Evolutionary conservation across 2,329 filamentous ascomycete species (phyloP), one percentile per base, ranked within the genome.

Genomic region (Dothiorella sarmentorum): DNA sequence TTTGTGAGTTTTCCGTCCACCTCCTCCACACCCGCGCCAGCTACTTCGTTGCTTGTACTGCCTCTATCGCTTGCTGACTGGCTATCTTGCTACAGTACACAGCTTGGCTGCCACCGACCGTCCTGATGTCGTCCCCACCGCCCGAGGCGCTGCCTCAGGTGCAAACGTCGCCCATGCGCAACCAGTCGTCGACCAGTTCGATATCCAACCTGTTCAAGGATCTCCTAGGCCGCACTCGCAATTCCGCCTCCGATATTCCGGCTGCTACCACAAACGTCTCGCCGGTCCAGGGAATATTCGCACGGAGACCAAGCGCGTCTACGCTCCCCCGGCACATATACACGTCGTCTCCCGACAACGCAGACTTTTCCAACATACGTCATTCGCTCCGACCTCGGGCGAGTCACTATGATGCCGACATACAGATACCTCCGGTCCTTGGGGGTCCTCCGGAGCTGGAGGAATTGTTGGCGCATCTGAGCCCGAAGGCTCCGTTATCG

Each of bases 361-460:
- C 42, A 17, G 55, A 58, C 17, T 37, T 38, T 31, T 15, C 55
- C 24, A 45, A 27, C 22, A 38, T 45, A 31, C 55, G 55, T 38
- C 55, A 58, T 47, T 27, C 44, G 42, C 13, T 58, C 33, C 55
- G 55, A 20, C 22, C 26, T 4, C 31, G 55, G 24, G 43, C 55
- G 15, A 58, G 55, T 11, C 43, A 58, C 6, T 49, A 40, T 40
- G 55, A 49, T 13, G 42, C 31, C 26, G 55, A 47, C 11, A 58
- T 58, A 10, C 43, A 45, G 40, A 58, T 58, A 10, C 55, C 55
- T 15, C 55, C 55, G 11, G 56, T 65, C 17, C 20, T 70, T 4
- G 73, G 73, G 44, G 73, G 71, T 0, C 73, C 73, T 2, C 68
- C 70, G 17, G 72, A 73, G 62, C 65, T 75, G 24, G 60, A 66